Conservation (phyloP, 164 flowering plant species). For the Nymphaea thermarum region DNA sequence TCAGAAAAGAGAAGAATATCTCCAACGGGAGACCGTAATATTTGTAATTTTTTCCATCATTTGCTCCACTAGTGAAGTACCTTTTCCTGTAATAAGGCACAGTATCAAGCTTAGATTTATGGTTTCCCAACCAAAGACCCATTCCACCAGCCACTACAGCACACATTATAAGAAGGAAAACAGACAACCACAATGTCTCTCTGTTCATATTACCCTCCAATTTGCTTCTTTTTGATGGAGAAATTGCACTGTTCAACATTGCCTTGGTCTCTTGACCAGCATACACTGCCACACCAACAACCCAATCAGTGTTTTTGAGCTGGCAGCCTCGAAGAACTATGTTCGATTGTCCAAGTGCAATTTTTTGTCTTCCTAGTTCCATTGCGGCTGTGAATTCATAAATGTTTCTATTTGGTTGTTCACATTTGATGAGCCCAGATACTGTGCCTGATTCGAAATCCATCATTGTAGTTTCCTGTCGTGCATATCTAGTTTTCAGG, state of each 20-base stretch:
- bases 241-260: slow-evolving; percentile 81
- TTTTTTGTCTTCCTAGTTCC: slow-evolving; percentile 58
- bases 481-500: slow-evolving; percentile 85
- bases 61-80: slow-evolving; percentile 27
- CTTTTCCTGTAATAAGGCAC: slow-evolving; percentile 64
- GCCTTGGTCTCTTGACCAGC: slow-evolving; percentile 98
- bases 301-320: slow-evolving; percentile 85
- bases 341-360: slow-evolving; percentile 75
- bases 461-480: slow-evolving; percentile 62
- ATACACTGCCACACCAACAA: slow-evolving; percentile 82
- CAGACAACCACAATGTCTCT: slow-evolving; percentile 78
- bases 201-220: slow-evolving; percentile 81
- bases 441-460: slow-evolving; percentile 30
- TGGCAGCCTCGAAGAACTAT: slow-evolving; percentile 89
- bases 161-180: slow-evolving; percentile 75
- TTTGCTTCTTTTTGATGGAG: slow-evolving; percentile 82
- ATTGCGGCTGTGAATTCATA: slow-evolving; percentile 86
- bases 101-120: slow-evolving; percentile 54
- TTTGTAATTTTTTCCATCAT: slow-evolving; percentile 31
- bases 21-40: slow-evolving; percentile 78
- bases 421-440: slow-evolving; percentile 69
- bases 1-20: slow-evolving; percentile 79
- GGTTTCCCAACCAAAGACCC: slow-evolving; percentile 75
- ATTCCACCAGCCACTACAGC: slow-evolving; percentile 68
- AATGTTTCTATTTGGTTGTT: slow-evolving; percentile 85